phyloP scores from a whole-genome alignment of 805 yeast species.

The Priceomyces medius region DNA sequence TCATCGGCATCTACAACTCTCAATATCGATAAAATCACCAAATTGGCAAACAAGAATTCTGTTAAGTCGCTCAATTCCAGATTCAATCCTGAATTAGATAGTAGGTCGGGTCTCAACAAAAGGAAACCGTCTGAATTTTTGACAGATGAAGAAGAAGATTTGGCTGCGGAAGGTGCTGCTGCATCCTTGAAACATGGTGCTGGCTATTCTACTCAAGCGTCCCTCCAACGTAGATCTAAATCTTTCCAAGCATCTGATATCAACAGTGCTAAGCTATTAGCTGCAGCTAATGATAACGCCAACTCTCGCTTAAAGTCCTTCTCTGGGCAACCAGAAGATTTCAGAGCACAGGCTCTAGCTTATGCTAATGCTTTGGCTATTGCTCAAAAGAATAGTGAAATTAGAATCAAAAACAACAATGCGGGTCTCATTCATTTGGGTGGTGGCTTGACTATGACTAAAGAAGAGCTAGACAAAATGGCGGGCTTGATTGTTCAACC shows the following conservation, averaged over 20 bases:
- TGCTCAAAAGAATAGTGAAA: constrained; percentile 67
- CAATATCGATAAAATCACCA: constrained; percentile 34
- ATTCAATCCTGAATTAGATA: constrained; percentile 42
- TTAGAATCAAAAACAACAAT: constrained; percentile 50
- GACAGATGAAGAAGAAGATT: constrained; percentile 41
- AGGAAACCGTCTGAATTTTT: constrained; percentile 27
- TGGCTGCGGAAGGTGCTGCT: constrained; percentile 58
- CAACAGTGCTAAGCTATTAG: constrained; percentile 47
- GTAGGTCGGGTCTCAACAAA: constrained; percentile 38
- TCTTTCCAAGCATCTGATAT: constrained; percentile 42
- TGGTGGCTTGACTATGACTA: constrained; percentile 79
- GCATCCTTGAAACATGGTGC: constrained; percentile 48
- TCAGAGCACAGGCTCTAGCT: constrained; percentile 48
- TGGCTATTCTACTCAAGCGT: constrained; percentile 31
- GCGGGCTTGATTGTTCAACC: constrained; percentile 83
- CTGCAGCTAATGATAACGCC: constrained; percentile 50
- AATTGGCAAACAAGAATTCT: constrained; percentile 39
- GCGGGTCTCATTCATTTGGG: constrained; percentile 70
- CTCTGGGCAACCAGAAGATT: constrained; percentile 28
- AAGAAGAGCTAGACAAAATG: constrained; percentile 71
- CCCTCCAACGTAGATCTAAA: constrained; percentile 28
- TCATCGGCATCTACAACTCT: constrained; percentile 46
- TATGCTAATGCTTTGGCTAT: constrained; percentile 74
- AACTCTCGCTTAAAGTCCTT: constrained; percentile 36
- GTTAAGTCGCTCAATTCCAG: constrained; percentile 39